A percentile compares a stretch with the other conserved stretches of the same genome.
Conservation (phyloP, 257 asterid species). For the Solanum pinnatisectum region DNA sequence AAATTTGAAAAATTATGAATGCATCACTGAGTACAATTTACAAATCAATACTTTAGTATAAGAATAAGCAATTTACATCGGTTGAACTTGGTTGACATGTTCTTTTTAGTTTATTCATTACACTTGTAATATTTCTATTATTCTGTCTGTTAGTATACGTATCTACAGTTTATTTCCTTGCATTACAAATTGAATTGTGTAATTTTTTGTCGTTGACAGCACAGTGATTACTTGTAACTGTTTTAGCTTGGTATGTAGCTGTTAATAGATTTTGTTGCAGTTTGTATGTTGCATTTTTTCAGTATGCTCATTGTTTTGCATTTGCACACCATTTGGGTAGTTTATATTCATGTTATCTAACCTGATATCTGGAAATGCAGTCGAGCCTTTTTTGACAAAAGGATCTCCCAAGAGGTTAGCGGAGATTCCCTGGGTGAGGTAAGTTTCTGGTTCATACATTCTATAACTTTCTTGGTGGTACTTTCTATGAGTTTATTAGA, state of each 20-base stretch:
- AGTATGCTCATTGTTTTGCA: not conserved
- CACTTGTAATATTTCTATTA: not conserved
- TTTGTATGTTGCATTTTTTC: not conserved
- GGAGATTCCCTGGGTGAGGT: constrained; percentile 3
- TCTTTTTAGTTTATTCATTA: not conserved
- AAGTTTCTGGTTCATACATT: not conserved
- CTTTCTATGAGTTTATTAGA: not conserved
- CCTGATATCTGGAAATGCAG: not conserved
- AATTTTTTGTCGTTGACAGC: not conserved
- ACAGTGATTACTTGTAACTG: not conserved
- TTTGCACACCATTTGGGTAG: not conserved
- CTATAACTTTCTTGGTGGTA: not conserved
- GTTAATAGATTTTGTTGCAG: not conserved
- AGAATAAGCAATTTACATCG: not conserved
- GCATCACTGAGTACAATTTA: not conserved
- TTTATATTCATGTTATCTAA: not conserved
- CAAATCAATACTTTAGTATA: not conserved
- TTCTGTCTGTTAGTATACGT: too few species aligned
- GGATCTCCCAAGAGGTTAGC: constrained; percentile 2
- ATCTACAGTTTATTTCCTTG: not conserved
- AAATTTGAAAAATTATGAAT: not conserved
- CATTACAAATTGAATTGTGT: not conserved
- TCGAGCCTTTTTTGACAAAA: constrained; percentile 2
- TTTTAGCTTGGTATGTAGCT: not conserved
- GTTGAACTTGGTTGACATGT: not conserved